phyloP scores from a whole-genome alignment of 768 basidiomycete genomes.

The Harrya chromipes region DNA sequence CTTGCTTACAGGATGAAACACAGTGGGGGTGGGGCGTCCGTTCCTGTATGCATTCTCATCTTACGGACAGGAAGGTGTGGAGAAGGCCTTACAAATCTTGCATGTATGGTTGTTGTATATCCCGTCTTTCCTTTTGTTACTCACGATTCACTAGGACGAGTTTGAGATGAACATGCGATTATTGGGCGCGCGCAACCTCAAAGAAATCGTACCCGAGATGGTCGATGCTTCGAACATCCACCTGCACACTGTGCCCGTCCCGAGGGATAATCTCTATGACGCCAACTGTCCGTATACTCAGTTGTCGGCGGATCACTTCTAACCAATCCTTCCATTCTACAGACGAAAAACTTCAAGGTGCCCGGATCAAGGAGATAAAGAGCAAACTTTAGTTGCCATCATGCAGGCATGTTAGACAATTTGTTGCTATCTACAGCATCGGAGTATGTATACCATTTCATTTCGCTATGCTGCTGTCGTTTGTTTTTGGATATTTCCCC shows the following conservation, averaged over 20 bases:
- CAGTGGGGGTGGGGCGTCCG: slow-evolving; percentile 81
- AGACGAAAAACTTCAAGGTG: slow-evolving; percentile 46
- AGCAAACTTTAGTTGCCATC: slow-evolving; percentile 35
- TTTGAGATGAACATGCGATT: slow-evolving; percentile 98
- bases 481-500: not conserved
- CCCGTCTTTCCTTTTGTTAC: not conserved
- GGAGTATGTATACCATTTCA: not conserved
- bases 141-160: slow-evolving; percentile 63
- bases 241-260: slow-evolving; percentile 63
- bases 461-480: not conserved
- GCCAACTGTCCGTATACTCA: slow-evolving; percentile 65
- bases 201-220: slow-evolving; percentile 84
- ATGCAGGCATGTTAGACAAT: not conserved
- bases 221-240: slow-evolving; percentile 76
- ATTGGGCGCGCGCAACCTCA: slow-evolving; percentile 76
- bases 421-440: not conserved
- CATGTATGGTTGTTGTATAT: slow-evolving; percentile 42
- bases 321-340: slow-evolving; percentile 6
- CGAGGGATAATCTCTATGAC: slow-evolving; percentile 72
- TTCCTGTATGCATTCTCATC: slow-evolving; percentile 87
- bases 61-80: slow-evolving; percentile 87
- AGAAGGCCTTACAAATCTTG: slow-evolving; percentile 76
- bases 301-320: not conserved
- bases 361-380: slow-evolving; percentile 38
- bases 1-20: slow-evolving; percentile 21